Evolutionary conservation across 345 rosid genomes (phyloP).

Genomic region (Citrus australasica): DNA sequence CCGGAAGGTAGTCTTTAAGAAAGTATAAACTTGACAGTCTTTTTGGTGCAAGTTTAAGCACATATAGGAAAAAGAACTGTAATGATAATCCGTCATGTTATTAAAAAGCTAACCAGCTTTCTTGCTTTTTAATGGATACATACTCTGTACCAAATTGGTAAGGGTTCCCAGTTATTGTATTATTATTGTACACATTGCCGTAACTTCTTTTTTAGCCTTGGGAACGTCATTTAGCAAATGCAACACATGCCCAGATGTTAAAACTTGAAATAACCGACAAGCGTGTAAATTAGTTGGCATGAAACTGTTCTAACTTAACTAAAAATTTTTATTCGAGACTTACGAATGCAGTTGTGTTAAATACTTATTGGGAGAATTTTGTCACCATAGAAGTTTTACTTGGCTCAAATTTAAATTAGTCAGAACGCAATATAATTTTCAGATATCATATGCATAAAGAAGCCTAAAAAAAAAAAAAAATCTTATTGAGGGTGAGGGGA

Average conservation of each 20-base stretch:
- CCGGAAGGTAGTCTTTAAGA: conserved; percentile 45
- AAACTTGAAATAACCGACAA: too few species aligned
- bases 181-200: too few species aligned
- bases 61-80: background rate
- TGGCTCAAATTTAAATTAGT: too few species aligned
- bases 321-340: fast-evolving
- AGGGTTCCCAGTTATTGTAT: background rate
- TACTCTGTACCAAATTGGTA: background rate
- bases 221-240: too few species aligned
- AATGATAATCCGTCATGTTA: background rate
- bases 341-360: fast-evolving
- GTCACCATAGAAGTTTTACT: fast-evolving
- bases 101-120: background rate
- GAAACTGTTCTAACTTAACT: fast-evolving
- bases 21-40: too few species aligned
- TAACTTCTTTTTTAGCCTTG: too few species aligned
- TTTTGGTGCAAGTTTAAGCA: background rate
- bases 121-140: background rate
- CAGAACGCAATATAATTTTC: too few species aligned
- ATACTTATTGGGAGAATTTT: too few species aligned
- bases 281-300: fast-evolving
- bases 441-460: too few species aligned
- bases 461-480: too few species aligned
- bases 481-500: too few species aligned
- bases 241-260: too few species aligned